Percentiles rank a stretch among this genome's conserved stretches.
These are phyloP conservation scores for Chlamydomonas urium DNA, from an alignment of 139 green algal species.

Conservation along the genomic window DNA sequence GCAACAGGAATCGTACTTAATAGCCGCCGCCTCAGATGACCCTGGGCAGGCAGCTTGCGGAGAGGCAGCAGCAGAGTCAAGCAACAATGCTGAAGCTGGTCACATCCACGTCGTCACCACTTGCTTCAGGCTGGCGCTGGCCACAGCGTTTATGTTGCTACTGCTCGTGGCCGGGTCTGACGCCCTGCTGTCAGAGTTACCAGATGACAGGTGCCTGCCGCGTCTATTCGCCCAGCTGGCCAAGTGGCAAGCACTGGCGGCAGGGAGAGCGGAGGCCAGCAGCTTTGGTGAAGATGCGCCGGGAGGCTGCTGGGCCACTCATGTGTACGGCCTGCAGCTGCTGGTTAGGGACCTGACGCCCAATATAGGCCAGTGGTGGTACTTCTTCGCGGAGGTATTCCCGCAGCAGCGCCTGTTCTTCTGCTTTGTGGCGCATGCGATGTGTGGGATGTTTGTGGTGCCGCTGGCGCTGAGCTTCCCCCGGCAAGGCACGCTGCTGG, in stretches of 20 bases:
- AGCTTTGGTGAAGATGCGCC: conserved; percentile 1
- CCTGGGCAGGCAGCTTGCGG: neutral
- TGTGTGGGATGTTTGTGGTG: conserved; percentile 33
- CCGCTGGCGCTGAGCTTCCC: conserved; percentile 55
- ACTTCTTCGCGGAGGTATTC: conserved; percentile 65
- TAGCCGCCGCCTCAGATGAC: neutral
- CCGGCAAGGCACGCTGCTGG: conserved; percentile 18
- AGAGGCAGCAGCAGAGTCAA: neutral
- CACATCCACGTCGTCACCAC: neutral
- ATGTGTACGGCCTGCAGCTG: conserved; percentile 37
- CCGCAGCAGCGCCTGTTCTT: conserved; percentile 5
- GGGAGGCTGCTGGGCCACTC: conserved; percentile 24
- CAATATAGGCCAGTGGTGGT: conserved; percentile 75
- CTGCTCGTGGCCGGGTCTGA: neutral
- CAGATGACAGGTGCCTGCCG: neutral
- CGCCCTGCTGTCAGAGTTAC: neutral
- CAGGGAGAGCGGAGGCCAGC: neutral
- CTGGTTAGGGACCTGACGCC: conserved; percentile 53
- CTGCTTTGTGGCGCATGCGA: conserved; percentile 4
- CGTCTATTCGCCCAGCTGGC: neutral
- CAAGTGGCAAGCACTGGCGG: neutral
- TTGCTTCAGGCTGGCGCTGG: neutral
- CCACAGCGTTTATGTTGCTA: neutral
- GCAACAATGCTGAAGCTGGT: no score
- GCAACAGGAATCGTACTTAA: no score